Base-by-base conservation (phyloP, 2,329 filamentous ascomycete species). In the Phaeosphaeriaceae sp. region DNA sequence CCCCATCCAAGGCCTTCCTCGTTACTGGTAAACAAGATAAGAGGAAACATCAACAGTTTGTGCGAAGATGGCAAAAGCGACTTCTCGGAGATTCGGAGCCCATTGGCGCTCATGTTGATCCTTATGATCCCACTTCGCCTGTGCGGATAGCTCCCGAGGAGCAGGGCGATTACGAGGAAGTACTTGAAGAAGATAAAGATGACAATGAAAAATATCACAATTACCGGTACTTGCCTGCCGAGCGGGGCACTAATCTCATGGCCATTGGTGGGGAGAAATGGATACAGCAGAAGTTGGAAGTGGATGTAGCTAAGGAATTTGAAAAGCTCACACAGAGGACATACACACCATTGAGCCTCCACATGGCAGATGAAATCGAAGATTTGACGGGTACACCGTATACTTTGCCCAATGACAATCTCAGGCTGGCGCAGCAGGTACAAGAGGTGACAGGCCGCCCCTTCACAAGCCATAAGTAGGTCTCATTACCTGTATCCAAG, bases 261-360 rank as follows among this genome's bases (percentile, higher is more conserved):
- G 73, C 71, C 41, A 75, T 87, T 28, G 86, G 86, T 30, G 73
- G 74, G 6, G 76, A 78, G 50, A 63, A 77, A 44, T 78, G 75
- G 75, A 60, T 70, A 28, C 65, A 64, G 53, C 54, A 70, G 46
- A 61, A 63, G 28, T 61, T 69, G 20, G 68, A 71, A 49, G 43
- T 30, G 20, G 57, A 64, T 18, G 56, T 66, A 54, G 65, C 66
- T 9, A 55, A 55, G 36, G 66, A 69, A 46, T 69, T 57, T 54
- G 74, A 61, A 67, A 74, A 69, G 56, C 48, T 71, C 15, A 69
- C 67, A n/a, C 41, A 60, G 34, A 50, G 60, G 32, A 70, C 67
- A 4, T 70, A 70, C 38, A 70, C 67, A 23, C 67, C 67, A 12
- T 44, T 70, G 48, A 65, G 48, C 13, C 41, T 67, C 39, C 54